Conservation (phyloP, 73 alveolate species). For the Blepharisma japonicum region DNA sequence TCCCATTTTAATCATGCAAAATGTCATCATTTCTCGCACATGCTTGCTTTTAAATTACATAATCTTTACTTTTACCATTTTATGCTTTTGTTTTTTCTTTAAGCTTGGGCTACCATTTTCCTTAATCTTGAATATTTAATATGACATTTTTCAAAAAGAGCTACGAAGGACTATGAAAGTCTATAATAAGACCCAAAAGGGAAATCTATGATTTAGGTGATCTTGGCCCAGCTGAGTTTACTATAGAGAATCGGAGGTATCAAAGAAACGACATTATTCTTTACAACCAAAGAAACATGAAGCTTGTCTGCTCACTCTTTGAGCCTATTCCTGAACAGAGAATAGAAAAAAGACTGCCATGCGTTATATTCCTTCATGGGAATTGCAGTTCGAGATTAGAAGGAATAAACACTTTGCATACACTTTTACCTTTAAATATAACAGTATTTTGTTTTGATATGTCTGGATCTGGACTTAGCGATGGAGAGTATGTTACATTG, state of each 20-base stretch:
- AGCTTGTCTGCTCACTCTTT: conserved; percentile 70
- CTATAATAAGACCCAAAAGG: conserved; percentile 98
- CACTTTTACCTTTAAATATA: conserved; percentile 43
- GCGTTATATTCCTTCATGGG: conserved; percentile 84
- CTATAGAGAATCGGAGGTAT: background rate
- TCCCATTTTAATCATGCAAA: too few species aligned
- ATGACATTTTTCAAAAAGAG: background rate
- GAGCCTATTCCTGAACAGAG: conserved; percentile 50
- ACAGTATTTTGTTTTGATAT: conserved; percentile 84
- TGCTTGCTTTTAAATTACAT: too few species aligned
- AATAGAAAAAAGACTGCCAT: conserved; percentile 68
- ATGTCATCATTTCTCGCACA: too few species aligned
- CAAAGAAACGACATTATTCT: conserved; percentile 66
- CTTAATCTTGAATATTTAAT: too few species aligned
- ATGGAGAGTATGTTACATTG: conserved; percentile 83
- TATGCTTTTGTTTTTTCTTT: too few species aligned
- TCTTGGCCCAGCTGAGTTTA: conserved; percentile 23
- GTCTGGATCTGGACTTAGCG: conserved; percentile 76
- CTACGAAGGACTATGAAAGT: conserved; percentile 93
- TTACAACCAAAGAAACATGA: conserved; percentile 51
- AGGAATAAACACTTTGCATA: conserved; percentile 54
- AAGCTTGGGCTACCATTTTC: too few species aligned
- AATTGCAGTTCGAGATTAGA: conserved; percentile 93
- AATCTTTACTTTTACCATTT: too few species aligned
- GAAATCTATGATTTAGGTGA: conserved; percentile 77